Evolutionary conservation across 305 asterid species (phyloP).

Genomic region (Fraxinus baroniana): DNA sequence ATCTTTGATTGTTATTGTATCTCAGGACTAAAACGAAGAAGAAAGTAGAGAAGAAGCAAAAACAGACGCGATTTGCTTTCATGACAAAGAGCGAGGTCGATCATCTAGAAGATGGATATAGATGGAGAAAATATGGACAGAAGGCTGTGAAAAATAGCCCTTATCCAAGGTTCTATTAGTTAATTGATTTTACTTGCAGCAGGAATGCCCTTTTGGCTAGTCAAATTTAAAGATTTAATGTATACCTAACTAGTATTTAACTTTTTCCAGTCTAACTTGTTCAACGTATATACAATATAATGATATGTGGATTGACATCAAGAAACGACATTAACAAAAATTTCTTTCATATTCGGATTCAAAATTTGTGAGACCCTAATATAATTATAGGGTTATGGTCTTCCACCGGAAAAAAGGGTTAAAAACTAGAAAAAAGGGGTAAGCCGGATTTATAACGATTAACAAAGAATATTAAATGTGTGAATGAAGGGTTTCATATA

Average conservation of each 20-base stretch:
- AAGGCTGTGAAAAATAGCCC: conserved; percentile 70
- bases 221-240: not conserved
- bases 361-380: not conserved
- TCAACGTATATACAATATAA: not conserved
- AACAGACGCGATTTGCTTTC: conserved; percentile 51
- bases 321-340: not conserved
- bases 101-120: conserved; percentile 64
- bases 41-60: conserved; percentile 43
- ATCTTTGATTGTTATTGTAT: not conserved
- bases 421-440: not conserved
- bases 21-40: conserved; percentile 42
- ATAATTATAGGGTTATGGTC: not conserved
- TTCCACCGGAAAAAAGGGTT: not conserved
- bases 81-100: conserved; percentile 72
- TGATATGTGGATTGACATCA: not conserved
- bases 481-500: no score
- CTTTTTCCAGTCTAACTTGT: not conserved
- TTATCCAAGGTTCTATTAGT: conserved; percentile 44
- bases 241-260: not conserved
- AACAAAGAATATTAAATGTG: no score
- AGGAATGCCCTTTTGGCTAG: not conserved
- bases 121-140: conserved; percentile 75
- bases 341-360: not conserved
- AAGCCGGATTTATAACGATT: not conserved
- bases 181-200: not conserved